phyloP scores from a whole-genome alignment of 495 filamentous ascomycete genomes.

The Daldinia grandis region DNA sequence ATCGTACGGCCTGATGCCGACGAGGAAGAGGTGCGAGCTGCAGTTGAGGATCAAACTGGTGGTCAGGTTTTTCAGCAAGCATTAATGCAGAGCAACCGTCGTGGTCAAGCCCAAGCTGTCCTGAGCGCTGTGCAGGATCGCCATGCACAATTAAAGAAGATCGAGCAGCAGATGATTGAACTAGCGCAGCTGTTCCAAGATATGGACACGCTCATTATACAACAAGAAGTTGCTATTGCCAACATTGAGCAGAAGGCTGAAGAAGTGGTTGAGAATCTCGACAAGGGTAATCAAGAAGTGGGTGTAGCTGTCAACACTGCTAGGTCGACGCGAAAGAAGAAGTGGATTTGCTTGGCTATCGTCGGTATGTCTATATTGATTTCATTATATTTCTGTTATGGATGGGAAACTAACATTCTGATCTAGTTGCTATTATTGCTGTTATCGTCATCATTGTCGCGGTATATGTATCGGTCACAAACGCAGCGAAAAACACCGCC shows the following conservation, averaged over 20 bases:
- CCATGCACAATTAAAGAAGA: constrained; percentile 89
- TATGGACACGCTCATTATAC: constrained; percentile 79
- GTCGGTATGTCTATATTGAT: constrained; percentile 65
- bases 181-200: constrained; percentile 85
- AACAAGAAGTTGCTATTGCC: constrained; percentile 80
- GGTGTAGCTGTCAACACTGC: constrained; percentile 80
- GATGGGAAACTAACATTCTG: constrained; percentile 30
- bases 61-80: constrained; percentile 84
- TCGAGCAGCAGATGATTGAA: constrained; percentile 87
- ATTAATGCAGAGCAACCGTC: constrained; percentile 75
- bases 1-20: constrained; percentile 87
- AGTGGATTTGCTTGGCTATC: constrained; percentile 95
- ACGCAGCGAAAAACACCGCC: constrained; percentile 5
- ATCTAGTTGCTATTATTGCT: constrained; percentile 57
- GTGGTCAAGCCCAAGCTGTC: constrained; percentile 79
- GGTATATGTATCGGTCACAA: constrained; percentile 53
- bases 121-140: constrained; percentile 80
- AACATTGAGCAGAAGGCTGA: constrained; percentile 85
- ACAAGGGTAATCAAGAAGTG: constrained; percentile 82
- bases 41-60: constrained; percentile 72
- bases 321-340: constrained; percentile 85
- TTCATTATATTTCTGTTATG: background rate
- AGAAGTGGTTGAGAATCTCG: constrained; percentile 78
- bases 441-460: constrained; percentile 61
- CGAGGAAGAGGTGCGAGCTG: constrained; percentile 80